phyloP scores from a whole-genome alignment of 208 protist species.

The Leishmania tarentolae region DNA sequence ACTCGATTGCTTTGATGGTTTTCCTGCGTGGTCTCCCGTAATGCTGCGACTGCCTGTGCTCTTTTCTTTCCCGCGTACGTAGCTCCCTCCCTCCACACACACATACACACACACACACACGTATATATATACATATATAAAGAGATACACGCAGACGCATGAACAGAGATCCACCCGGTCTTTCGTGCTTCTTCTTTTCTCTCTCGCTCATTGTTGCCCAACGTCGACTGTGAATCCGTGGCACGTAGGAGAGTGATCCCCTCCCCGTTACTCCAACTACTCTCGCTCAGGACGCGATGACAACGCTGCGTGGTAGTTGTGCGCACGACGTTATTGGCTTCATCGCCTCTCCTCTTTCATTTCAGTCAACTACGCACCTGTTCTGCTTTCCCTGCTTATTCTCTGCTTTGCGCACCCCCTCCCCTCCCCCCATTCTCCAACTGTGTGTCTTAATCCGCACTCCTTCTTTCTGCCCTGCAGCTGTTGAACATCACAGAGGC shows the following conservation, averaged over 20 bases:
- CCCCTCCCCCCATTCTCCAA: neutral
- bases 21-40: neutral
- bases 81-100: neutral
- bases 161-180: neutral
- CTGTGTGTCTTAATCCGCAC: neutral
- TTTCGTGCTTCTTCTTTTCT: neutral
- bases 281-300: neutral
- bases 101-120: neutral
- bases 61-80: neutral
- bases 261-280: neutral
- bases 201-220: neutral
- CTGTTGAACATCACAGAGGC: neutral
- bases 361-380: neutral
- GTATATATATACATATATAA: too few species aligned
- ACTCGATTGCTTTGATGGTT: neutral
- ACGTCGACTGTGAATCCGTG: neutral
- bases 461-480: neutral
- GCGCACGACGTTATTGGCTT: neutral
- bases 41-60: neutral
- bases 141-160: neutral
- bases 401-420: neutral
- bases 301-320: neutral
- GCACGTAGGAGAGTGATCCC: neutral
- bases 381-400: neutral
- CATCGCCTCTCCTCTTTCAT: neutral